Base-by-base conservation (phyloP, 108 stramenopile genomes). In the Schizochytrium sp. region DNA sequence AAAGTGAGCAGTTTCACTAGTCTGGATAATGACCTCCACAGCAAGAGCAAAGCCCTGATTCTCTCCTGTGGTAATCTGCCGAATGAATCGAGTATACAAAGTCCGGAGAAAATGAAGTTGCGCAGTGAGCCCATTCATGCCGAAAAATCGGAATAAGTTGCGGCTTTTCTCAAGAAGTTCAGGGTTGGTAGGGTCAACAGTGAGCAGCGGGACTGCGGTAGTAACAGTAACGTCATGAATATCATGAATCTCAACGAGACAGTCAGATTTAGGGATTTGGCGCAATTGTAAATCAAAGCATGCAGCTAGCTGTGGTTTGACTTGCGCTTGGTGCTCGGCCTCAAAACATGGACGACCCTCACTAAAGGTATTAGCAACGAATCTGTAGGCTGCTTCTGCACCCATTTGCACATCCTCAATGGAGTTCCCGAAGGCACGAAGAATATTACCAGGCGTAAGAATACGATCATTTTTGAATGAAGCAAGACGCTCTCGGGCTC, bases 191-290 rank as follows among this genome's bases (percentile, higher is more conserved):
- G 76, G 76, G 76, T 83, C 76, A 13, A 10, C 10, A 1, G 12
- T 55, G 53, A 83, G 76, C 0, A 83, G 53, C 45, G 76, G 76
- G 2, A 83, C 49, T n/a, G 76, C n/a, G 0, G 15, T 19, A 46
- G 15, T 40, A 2, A 83, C 53, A 10, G 5, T 28, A 53, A 83
- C 76, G 50, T 42, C 28, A 28, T 83, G 76, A 1, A 83, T 3
- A 42, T 49, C 76, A 42, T 83, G 76, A 49, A 83, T 28, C 47
- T 83, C 76, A 40, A 83, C 76, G 50, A 83, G 76, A 15, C 64
- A 28, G 10, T 69, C 64, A 44, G 40, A 8, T 2, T 7, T 44
- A 5, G 76, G 76, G 55, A 83, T 83, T n/a, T 38, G 76, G 0
- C 76, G 5, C 12, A 83, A 28, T 42, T 83, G 76, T 8, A 83